A percentile compares a stretch with the other conserved stretches of the same genome.
Evolutionary conservation across 2,329 filamentous ascomycete genomes (phyloP).

Genomic region (Ophiostoma montium): DNA sequence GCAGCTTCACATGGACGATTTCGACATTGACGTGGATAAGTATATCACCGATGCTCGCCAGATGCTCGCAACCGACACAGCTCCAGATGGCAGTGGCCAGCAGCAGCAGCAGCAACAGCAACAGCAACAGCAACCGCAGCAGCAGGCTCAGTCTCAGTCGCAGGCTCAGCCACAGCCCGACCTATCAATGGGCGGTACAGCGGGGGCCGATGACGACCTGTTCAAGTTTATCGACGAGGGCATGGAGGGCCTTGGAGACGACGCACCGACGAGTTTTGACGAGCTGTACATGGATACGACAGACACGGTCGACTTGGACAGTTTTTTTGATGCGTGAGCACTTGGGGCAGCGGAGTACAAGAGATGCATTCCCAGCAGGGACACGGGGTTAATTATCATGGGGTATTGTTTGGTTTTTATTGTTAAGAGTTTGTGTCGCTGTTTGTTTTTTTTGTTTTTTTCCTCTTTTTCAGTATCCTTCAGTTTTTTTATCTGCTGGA

Average conservation of each 20-base stretch:
- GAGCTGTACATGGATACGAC: constrained; percentile 36
- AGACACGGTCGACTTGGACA: constrained; percentile 18
- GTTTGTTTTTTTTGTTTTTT: background rate
- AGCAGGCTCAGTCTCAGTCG: background rate
- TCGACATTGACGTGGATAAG: constrained; percentile 31
- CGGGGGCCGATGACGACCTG: constrained; percentile 24
- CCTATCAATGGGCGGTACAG: background rate
- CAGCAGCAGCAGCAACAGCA: constrained; percentile 2
- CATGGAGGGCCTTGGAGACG: constrained; percentile 22
- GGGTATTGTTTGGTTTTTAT: background rate
- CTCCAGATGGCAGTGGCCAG: background rate
- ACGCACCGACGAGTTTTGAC: constrained; percentile 31
- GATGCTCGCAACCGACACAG: constrained; percentile 13
- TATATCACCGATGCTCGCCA: constrained; percentile 23
- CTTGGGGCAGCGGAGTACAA: background rate
- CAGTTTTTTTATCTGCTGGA: background rate
- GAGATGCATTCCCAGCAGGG: background rate
- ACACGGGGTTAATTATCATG: background rate
- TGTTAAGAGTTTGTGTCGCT: too few species aligned
- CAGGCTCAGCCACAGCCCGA: constrained; percentile 1
- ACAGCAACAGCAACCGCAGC: background rate
- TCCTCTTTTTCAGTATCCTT: background rate
- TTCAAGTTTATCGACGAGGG: constrained; percentile 32
- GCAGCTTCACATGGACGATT: constrained; percentile 16
- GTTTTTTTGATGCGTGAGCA: constrained; percentile 10